phyloP scores from a whole-genome alignment of 495 filamentous ascomycete genomes.

The Corynascus novoguineensis region DNA sequence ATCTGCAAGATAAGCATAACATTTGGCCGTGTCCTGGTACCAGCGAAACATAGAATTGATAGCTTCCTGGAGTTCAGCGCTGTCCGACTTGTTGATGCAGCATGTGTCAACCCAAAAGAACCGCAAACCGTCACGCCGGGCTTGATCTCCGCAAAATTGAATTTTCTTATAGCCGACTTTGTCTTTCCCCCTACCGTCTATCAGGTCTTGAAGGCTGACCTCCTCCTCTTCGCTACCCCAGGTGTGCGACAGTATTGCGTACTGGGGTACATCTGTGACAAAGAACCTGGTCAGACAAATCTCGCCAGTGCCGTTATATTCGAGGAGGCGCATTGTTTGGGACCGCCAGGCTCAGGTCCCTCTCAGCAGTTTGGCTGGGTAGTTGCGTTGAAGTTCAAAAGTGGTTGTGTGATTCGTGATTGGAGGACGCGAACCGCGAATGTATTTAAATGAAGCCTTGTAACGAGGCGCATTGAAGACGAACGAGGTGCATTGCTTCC shows the following conservation, averaged over 20 bases:
- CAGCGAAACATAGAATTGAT: conserved; percentile 26
- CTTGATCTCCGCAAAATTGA: conserved; percentile 29
- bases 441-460: too few species aligned
- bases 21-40: conserved; percentile 29
- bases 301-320: too few species aligned
- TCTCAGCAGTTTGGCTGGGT: too few species aligned
- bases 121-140: conserved; percentile 31
- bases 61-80: conserved; percentile 38
- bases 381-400: too few species aligned
- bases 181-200: not conserved
- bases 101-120: conserved; percentile 46
- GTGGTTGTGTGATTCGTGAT: too few species aligned
- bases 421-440: too few species aligned
- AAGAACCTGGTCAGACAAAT: too few species aligned
- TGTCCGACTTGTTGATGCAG: conserved; percentile 44
- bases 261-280: conserved; percentile 12
- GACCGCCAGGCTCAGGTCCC: too few species aligned
- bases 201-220: conserved; percentile 23
- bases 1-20: conserved; percentile 32
- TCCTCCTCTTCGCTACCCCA: conserved; percentile 36
- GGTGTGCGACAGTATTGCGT: conserved; percentile 38
- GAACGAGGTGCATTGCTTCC: too few species aligned
- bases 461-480: too few species aligned
- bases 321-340: too few species aligned
- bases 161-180: not conserved